Evolutionary conservation across 1,139 yeast species (phyloP).

Genomic region (Spathaspora sp.): DNA sequence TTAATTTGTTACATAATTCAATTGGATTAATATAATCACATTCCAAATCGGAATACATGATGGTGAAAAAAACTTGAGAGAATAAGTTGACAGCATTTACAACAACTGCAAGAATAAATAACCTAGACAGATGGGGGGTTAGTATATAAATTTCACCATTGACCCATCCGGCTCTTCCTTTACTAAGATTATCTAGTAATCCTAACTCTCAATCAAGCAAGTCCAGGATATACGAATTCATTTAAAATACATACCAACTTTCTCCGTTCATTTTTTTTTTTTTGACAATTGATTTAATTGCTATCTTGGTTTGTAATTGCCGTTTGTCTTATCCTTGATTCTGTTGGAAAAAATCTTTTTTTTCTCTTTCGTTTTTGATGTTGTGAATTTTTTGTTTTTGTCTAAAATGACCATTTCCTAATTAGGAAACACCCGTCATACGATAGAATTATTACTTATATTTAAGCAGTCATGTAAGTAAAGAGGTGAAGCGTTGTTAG

Average conservation of each 20-base stretch:
- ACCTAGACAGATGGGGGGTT: conserved; percentile 36
- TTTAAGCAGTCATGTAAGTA: no score
- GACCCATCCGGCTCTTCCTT: no score
- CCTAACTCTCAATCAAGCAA: not conserved
- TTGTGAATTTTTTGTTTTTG: not conserved
- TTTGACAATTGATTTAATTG: conserved; percentile 6
- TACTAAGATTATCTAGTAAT: no score
- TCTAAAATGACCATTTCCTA: not conserved
- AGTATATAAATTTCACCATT: no score
- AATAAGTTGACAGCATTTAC: conserved; percentile 85
- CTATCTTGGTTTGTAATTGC: not conserved
- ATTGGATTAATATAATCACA: conserved; percentile 96
- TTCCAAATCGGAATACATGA: conserved; percentile 90
- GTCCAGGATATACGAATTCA: not conserved
- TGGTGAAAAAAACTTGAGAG: conserved; percentile 88
- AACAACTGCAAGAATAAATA: conserved; percentile 82
- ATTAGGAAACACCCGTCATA: not conserved
- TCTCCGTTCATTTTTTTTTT: conserved; percentile 34
- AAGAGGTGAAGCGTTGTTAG: no score
- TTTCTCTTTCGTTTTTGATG: not conserved
- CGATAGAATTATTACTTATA: not conserved
- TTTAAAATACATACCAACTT: conserved; percentile 26
- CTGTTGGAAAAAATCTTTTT: not conserved
- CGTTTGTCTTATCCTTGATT: not conserved
- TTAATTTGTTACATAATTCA: conserved; percentile 90